Percentiles rank a stretch among this genome's conserved stretches.
phyloP scores from a whole-genome alignment of 139 green algal genomes.

The Spirogloea muscicola region DNA sequence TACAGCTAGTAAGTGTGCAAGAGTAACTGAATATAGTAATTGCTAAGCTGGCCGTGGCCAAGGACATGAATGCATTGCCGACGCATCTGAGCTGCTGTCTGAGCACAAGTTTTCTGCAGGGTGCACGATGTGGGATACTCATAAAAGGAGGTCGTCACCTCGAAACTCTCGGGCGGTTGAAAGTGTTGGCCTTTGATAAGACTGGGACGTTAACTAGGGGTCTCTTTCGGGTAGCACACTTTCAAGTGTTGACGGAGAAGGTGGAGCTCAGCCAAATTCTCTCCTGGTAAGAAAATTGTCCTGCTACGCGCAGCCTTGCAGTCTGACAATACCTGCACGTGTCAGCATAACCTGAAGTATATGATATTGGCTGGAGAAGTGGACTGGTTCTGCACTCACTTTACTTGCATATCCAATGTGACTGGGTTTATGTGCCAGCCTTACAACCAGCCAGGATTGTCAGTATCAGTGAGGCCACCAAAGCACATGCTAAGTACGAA shows the following conservation, averaged over 20 bases:
- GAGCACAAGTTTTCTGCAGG: too few species aligned
- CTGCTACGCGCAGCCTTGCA: not conserved
- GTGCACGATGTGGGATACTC: slow-evolving; percentile 63
- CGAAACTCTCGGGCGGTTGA: slow-evolving; percentile 61
- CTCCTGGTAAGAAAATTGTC: slow-evolving; percentile 10
- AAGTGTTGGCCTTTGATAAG: slow-evolving; percentile 70
- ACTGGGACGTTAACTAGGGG: slow-evolving; percentile 76
- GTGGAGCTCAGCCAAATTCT: not conserved
- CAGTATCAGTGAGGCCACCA: too few species aligned
- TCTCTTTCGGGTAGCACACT: slow-evolving; percentile 49
- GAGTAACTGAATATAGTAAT: too few species aligned
- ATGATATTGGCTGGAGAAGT: not conserved
- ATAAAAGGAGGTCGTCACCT: slow-evolving; percentile 71
- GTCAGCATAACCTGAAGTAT: not conserved
- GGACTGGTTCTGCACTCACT: not conserved
- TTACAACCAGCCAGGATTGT: too few species aligned
- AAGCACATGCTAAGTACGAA: too few species aligned
- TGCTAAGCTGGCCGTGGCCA: too few species aligned
- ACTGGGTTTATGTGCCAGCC: too few species aligned
- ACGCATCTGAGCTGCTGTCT: too few species aligned
- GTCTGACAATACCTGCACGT: not conserved
- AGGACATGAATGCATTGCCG: too few species aligned
- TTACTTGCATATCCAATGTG: not conserved
- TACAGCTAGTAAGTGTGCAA: too few species aligned
- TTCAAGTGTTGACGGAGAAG: not conserved